Percentiles rank a stretch among this genome's conserved stretches.
These are phyloP conservation scores for Nigrospora sphaerica DNA, from an alignment of 2,329 filamentous ascomycete genomes.

Conservation along the genomic window DNA sequence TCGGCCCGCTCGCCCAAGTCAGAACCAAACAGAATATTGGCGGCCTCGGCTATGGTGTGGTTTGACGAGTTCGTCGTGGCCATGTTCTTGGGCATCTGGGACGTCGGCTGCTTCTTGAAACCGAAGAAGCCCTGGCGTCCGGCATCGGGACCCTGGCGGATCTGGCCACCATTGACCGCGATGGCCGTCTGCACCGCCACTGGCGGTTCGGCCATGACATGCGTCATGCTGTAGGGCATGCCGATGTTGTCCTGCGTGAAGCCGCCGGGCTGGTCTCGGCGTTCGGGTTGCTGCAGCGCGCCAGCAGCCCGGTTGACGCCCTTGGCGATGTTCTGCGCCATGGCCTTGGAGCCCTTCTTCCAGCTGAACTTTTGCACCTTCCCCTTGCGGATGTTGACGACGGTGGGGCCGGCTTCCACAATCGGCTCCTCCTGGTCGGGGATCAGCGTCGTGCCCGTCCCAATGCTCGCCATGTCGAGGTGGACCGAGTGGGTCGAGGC, in stretches of 20 bases:
- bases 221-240: conserved; percentile 64
- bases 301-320: conserved; percentile 89
- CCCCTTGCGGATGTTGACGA: conserved; percentile 90
- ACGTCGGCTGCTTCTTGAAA: conserved; percentile 41
- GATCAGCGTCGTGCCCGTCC: conserved; percentile 52
- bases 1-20: conserved; percentile 82
- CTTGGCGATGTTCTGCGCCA: conserved; percentile 91
- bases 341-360: conserved; percentile 92
- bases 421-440: conserved; percentile 61
- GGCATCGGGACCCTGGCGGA: conserved; percentile 21
- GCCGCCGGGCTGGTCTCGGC: conserved; percentile 45
- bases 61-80: conserved; percentile 33
- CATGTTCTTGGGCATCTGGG: conserved; percentile 40
- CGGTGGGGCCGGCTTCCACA: conserved; percentile 72
- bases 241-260: conserved; percentile 58
- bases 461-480: conserved; percentile 45
- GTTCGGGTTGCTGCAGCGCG: conserved; percentile 54
- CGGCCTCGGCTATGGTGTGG: conserved; percentile 38
- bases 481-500: conserved; percentile 42
- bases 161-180: conserved; percentile 18
- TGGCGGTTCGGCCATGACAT: conserved; percentile 45
- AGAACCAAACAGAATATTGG: conserved; percentile 72
- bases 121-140: conserved; percentile 61
- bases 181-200: conserved; percentile 16
- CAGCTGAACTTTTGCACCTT: conserved; percentile 97